Base-by-base conservation (phyloP, 805 yeast genomes). In the Kodamaea leandrae region DNA sequence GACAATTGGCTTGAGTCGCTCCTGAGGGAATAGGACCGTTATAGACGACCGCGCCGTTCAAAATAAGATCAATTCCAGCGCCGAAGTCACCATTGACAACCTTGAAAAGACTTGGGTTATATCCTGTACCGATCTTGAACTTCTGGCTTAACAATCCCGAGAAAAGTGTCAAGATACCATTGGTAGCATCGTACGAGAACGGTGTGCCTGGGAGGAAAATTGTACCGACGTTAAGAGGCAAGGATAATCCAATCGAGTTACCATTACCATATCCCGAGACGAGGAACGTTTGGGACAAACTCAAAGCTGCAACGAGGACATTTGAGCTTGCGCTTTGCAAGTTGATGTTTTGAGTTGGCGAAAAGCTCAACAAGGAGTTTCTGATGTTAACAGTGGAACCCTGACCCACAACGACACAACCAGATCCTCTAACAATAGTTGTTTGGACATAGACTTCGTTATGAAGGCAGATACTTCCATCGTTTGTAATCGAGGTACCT, bases 211-310 rank as follows among this genome's bases (percentile, higher is more conserved):
- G n/a, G n/a, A n/a, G n/a, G n/a, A n/a, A n/a, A n/a, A n/a, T 10
- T 21, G 20, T 10, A 15, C 25, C 14, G 7, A 32, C 8, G 20
- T 18, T 21, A 16, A 45, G 46, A 14, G 40, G 23, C 19, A 40
- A 38, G n/a, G 42, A 27, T 10, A 42, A 34, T 45, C 49, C 46
- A 25, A 55, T 34, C 14, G 48, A 37, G 39, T 59, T 59, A 10
- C 60, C 60, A 36, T 48, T 47, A 39, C 64, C 64, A 45, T 47
- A 59, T n/a, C 62, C 62, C 20, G 55, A 55, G 38, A 59, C 59
- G 2, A 47, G 51, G 43, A 45, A 50, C 24, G 54, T 46, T 44
- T 53, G 56, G 7, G 45, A 27, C 13, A 41, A 37, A 35, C 47
- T 47, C 35, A 50, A 47, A 35, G 58, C 54, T 27, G 48, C 47